Base-by-base conservation (phyloP, 2,329 filamentous ascomycete species). In the Sclerotinia borealis region DNA sequence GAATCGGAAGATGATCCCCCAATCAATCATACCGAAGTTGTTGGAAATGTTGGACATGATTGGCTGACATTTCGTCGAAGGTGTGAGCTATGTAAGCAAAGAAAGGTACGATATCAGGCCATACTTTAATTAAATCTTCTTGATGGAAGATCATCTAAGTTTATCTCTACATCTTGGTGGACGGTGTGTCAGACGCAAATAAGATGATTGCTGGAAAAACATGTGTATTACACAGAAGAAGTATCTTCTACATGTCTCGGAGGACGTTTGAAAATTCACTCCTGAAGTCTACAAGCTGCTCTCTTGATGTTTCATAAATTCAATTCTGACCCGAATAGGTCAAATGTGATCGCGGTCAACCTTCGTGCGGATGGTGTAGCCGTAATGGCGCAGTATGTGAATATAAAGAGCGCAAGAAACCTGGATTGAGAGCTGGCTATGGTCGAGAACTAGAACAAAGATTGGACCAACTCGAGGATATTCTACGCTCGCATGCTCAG, bases 11-110 rank as follows among this genome's bases (percentile, higher is more conserved):
- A 69, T 34, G 61, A 64, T 49, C 31, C 47, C 65, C 47, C n/a
- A 39, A 54, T 62, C 39, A 54, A 60, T 37, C 22, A 29, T 27
- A 10, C 45, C 1, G 37, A 63, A 58, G 61, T 68, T 41, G 52
- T 65, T 58, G 67, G 69, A 58, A 63, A 68, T 41, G 52, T 65
- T 58, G 67, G 69, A 48, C 65, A 69, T 55, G 68, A 65, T 68
- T 72, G 67, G 72, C 73, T 75, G 65, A 75, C 70, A 37, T 64
- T 72, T 63, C 69, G 72, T 65, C 72, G 69, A 75, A 88, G 86
- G 72, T 88, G 90, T 73, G 90, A 93, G 77, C 81, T 90, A 59
- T 92, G 90, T 79, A 92, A 93, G 76, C 86, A 90, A 75, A 81
- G 90, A 78, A 93, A 93, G 81, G 89, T 91, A 77, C 34, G 60